Evolutionary conservation across 2,329 filamentous ascomycete genomes (phyloP).

Genomic region (Calycina herbarum): DNA sequence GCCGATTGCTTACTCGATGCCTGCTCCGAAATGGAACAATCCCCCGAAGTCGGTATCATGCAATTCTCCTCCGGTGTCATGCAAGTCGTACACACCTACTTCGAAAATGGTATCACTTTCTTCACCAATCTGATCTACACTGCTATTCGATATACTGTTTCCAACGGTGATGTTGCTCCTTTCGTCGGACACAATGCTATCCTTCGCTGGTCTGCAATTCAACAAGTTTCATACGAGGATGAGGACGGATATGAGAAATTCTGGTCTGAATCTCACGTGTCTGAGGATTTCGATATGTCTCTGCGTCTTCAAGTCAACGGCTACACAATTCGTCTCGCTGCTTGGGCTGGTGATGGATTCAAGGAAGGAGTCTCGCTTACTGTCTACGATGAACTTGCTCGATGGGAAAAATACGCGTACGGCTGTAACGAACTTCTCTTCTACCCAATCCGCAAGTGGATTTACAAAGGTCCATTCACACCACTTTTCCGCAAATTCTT

Average conservation of each 20-base stretch:
- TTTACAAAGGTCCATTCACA: conserved; percentile 73
- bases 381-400: conserved; percentile 79
- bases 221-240: conserved; percentile 70
- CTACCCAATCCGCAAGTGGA: conserved; percentile 73
- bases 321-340: conserved; percentile 71
- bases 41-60: conserved; percentile 75
- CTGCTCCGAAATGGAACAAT: conserved; percentile 79
- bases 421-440: conserved; percentile 83
- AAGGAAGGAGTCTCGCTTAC: conserved; percentile 83
- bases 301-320: conserved; percentile 71
- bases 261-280: conserved; percentile 79
- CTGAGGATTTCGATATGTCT: conserved; percentile 81
- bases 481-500: conserved; percentile 75
- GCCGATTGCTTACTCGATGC: conserved; percentile 76
- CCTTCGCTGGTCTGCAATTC: conserved; percentile 73
- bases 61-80: conserved; percentile 78
- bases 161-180: conserved; percentile 74
- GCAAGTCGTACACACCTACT: conserved; percentile 74
- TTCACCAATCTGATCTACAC: conserved; percentile 76
- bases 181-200: conserved; percentile 82
- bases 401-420: conserved; percentile 87
- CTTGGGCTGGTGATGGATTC: conserved; percentile 75
- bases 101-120: conserved; percentile 69
- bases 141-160: conserved; percentile 74
- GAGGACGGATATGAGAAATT: conserved; percentile 75